These are phyloP conservation scores for Stipa capillata DNA, from an alignment of 176 grass and related monocot species.

Conservation along the genomic window DNA sequence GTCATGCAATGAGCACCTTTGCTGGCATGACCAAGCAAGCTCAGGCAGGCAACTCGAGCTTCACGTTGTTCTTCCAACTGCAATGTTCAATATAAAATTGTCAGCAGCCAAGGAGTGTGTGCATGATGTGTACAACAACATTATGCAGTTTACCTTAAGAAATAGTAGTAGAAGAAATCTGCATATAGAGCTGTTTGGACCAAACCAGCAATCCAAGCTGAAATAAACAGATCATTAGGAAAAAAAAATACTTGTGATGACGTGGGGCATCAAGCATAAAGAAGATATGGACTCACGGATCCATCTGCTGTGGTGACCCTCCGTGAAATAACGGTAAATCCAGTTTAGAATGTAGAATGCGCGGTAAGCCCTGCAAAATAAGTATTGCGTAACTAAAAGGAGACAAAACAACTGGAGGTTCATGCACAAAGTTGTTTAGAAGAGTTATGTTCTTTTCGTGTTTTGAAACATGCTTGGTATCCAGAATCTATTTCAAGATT, in stretches of 20 bases:
- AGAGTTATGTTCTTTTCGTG: not conserved
- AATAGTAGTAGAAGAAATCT: conserved; percentile 98
- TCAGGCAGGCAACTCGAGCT: conserved; percentile 91
- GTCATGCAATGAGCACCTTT: not conserved
- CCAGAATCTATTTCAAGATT: not conserved
- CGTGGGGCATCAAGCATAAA: not conserved
- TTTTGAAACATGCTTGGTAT: not conserved
- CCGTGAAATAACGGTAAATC: conserved; percentile 87
- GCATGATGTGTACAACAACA: not conserved
- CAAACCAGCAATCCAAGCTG: conserved; percentile 93
- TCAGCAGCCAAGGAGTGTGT: not conserved
- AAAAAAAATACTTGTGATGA: not conserved
- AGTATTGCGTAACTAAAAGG: not conserved
- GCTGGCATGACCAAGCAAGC: no score
- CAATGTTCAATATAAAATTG: not conserved
- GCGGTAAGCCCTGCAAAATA: conserved; percentile 69
- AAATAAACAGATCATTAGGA: conserved; percentile 7
- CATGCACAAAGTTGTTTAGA: not conserved
- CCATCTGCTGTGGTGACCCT: conserved; percentile 69
- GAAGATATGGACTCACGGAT: conserved; percentile 47
- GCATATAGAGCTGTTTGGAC: conserved; percentile 89
- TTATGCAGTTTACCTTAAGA: conserved; percentile 60
- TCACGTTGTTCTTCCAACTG: conserved; percentile 98
- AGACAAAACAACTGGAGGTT: not conserved
- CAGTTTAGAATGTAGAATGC: conserved; percentile 94